A percentile compares a stretch with the other conserved stretches of the same genome.
Conservation (phyloP, 371 early-diverging fungal species). For the Mucor saturninus region DNA sequence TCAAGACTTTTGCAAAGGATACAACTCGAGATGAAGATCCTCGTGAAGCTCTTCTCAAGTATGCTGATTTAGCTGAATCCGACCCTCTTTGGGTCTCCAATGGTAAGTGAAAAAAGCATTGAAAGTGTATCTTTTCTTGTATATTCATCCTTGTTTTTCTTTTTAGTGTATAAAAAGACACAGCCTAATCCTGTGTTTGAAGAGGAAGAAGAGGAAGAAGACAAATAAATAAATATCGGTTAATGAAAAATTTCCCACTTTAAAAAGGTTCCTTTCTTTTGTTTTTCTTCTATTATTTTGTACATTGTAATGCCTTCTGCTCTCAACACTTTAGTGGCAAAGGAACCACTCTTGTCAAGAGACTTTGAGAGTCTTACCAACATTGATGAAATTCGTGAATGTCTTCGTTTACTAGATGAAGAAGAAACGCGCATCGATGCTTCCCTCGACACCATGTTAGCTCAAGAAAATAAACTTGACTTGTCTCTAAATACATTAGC, state of each 20-base stretch:
- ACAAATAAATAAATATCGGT: constrained; percentile 44
- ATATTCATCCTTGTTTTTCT: background rate
- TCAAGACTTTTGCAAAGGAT: constrained; percentile 85
- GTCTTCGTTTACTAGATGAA: constrained; percentile 64
- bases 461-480: constrained; percentile 34
- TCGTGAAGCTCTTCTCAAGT: constrained; percentile 90
- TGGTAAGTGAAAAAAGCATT: constrained; percentile 35
- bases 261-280: background rate
- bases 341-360: constrained; percentile 2
- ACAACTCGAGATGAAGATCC: constrained; percentile 92
- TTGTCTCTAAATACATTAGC: constrained; percentile 43
- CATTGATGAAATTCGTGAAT: constrained; percentile 68
- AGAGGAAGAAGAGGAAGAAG: constrained; percentile 68
- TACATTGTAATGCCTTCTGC: constrained; percentile 5
- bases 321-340: background rate
- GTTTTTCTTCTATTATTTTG: constrained; percentile 2
- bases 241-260: background rate
- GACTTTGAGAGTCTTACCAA: constrained; percentile 54
- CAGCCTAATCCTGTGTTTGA: constrained; percentile 85
- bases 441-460: constrained; percentile 62
- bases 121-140: background rate
- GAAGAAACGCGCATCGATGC: constrained; percentile 72
- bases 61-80: constrained; percentile 82
- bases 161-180: constrained; percentile 78
- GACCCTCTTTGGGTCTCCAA: constrained; percentile 89